Evolutionary conservation across 2,329 filamentous ascomycete genomes (phyloP), one percentile per base, ranked within the genome.

Genomic region (Celoporthe dispersa): DNA sequence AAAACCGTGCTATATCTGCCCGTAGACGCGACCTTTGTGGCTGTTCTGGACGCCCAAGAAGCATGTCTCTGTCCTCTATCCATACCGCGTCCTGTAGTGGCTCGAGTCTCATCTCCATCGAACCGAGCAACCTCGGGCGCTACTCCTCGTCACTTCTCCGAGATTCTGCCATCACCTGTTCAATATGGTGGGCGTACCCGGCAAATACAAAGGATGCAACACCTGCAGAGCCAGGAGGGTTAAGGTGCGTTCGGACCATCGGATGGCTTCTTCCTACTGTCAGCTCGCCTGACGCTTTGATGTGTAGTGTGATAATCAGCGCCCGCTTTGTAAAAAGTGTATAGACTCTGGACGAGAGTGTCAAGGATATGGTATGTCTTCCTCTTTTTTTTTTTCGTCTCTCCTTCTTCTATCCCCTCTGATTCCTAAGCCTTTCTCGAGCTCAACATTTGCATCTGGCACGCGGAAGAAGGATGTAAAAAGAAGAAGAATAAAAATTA

Each of bases 141-240:
- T n/a, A n/a, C 11, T n/a, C 57, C 3, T 48, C 33, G 19, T 57
- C 66, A 28, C 22, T 41, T 55, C 16, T 55, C 16, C 44, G n/a
- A 3, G 16, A 31, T 44, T 44, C 57, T 59, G 53, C 31, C 65
- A 66, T 37, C 44, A 51, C 41, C 22, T 14, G 14, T 12, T 55
- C 59, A 63, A 68, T 48, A 89, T 89, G 87, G 87, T 89, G 73
- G 88, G 88, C 67, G 87, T 90, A 70, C 84, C 87, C 51, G 88
- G 88, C 66, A 90, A 89, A 78, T 90, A 87, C 77, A 89, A 89
- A 78, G 88, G 87, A 51, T 90, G 88, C 79, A 87, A 89, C 78
- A 90, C 88, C 35, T 90, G 88, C 76, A 82, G 88, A 64, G 80
- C 82, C 37, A 81, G 88, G 66, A 83, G 88, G 77, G 88, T 90